A percentile compares a stretch with the other conserved stretches of the same genome.
Evolutionary conservation across 371 early-diverging fungal species (phyloP).

Genomic region (Mucor velutinosus): DNA sequence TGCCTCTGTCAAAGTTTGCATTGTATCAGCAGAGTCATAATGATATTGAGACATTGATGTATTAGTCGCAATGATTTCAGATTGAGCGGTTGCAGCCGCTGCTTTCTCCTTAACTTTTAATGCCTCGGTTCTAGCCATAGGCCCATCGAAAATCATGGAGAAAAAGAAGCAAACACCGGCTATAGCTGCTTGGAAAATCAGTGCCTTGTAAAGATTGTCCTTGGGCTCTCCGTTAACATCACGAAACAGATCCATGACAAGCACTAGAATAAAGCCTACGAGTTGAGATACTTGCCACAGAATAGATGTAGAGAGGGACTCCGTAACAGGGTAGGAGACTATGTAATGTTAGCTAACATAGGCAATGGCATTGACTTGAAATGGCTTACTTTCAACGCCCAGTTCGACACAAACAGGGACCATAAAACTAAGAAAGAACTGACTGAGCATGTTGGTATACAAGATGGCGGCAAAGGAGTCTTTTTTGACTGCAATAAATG

Average conservation of each 20-base stretch:
- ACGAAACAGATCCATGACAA: conserved; percentile 41
- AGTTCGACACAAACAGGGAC: conserved; percentile 46
- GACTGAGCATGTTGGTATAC: conserved; percentile 36
- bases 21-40: conserved; percentile 6
- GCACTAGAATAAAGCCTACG: conserved; percentile 35
- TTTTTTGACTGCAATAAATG: conserved; percentile 33
- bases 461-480: conserved; percentile 42
- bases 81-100: not conserved
- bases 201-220: conserved; percentile 36
- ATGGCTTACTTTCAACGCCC: conserved; percentile 41
- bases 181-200: conserved; percentile 43
- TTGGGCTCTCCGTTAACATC: conserved; percentile 37
- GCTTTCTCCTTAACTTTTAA: conserved; percentile 3
- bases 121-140: conserved; percentile 26
- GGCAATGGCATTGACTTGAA: not conserved
- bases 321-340: conserved; percentile 40
- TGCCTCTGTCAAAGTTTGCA: not conserved
- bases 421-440: conserved; percentile 44
- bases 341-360: not conserved
- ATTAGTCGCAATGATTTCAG: not conserved
- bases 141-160: conserved; percentile 38
- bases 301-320: conserved; percentile 42
- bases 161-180: conserved; percentile 34
- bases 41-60: not conserved
- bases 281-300: conserved; percentile 43